Base-by-base conservation (phyloP, 441 rosid species). In the Breynia disticha region DNA sequence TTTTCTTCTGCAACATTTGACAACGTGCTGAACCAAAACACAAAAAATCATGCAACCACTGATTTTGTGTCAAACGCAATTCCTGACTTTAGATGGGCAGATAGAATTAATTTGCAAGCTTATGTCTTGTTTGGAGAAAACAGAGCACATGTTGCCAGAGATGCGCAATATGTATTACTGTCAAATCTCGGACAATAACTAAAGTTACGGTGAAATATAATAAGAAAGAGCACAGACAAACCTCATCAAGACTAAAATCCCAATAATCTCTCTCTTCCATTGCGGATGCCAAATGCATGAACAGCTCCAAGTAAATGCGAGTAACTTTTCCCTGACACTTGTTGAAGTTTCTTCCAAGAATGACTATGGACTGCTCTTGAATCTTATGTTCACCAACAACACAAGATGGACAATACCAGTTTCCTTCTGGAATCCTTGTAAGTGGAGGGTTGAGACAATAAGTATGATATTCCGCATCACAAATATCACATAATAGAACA, bases 321-420 rank as follows among this genome's bases (percentile, higher is more conserved):
- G 84, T 81, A 62, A 88, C 73, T 63, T 84, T 91, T 46, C 96
- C 91, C 62, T 77, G 89, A 69, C 76, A 70, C 57, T 79, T 86
- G 63, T 74, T 81, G 58, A 76, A 71, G 73, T 62, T 68, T 51
- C 44, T 67, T 42, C 47, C 67, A 60, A 55, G 79, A 72, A 69
- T 66, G 49, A 53, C 70, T 72, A 65, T 72, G 19, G 73, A 66
- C 49, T 76, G 67, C 64, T 74, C 87, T 62, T 72, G 84, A 68
- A 73, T 71, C 64, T 69, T 53, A 57, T 61, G 70, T 63, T 70
- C 78, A 62, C 83, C 72, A 61, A 61, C 68, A 74, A 71, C 80
- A 79, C 98, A 93, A 57, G 95, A 76, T 61, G 98, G 98, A 59
- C 97, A 89, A 73, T 93, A 89, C 98, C 97, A 93, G 76, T 93